A percentile compares a stretch with the other conserved stretches of the same genome.
These are phyloP conservation scores for Pseudofabraea citricarpa DNA, from an alignment of 2,329 filamentous ascomycete species.

Conservation along the genomic window DNA sequence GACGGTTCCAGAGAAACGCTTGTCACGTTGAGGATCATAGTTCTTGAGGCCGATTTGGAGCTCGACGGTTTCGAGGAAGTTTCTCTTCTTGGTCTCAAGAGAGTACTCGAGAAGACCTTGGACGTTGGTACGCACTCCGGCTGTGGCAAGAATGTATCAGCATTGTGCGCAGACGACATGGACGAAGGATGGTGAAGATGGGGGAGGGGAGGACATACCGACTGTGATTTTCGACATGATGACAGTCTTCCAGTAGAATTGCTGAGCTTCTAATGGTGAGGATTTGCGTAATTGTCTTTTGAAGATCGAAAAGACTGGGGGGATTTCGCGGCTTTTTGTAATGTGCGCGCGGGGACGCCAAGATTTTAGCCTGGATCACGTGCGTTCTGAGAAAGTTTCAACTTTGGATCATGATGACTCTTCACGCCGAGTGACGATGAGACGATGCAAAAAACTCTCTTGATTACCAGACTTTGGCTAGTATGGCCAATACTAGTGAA, in stretches of 20 bases:
- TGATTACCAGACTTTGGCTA: too few species aligned
- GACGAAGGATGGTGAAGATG: constrained; percentile 2
- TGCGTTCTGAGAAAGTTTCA: background rate
- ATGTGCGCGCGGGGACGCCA: background rate
- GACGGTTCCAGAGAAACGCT: constrained; percentile 99
- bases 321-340: background rate
- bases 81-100: constrained; percentile 91
- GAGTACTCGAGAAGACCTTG: constrained; percentile 93
- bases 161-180: constrained; percentile 5
- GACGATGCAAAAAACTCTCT: too few species aligned
- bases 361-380: background rate
- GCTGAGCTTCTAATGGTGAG: constrained; percentile 67
- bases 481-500: too few species aligned
- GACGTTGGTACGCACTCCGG: constrained; percentile 95
- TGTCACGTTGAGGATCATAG: constrained; percentile 99
- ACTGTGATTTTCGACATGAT: constrained; percentile 85
- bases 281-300: constrained; percentile 34
- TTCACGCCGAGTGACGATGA: too few species aligned
- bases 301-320: background rate
- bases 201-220: constrained; percentile 39
- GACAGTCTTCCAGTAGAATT: constrained; percentile 84
- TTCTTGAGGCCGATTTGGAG: constrained; percentile 94
- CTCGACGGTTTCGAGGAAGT: constrained; percentile 94
- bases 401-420: too few species aligned
- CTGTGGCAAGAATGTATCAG: constrained; percentile 48